Evolutionary conservation across 352 stramenopile genomes (phyloP).

Genomic region (Globisporangium uncinulatum): DNA sequence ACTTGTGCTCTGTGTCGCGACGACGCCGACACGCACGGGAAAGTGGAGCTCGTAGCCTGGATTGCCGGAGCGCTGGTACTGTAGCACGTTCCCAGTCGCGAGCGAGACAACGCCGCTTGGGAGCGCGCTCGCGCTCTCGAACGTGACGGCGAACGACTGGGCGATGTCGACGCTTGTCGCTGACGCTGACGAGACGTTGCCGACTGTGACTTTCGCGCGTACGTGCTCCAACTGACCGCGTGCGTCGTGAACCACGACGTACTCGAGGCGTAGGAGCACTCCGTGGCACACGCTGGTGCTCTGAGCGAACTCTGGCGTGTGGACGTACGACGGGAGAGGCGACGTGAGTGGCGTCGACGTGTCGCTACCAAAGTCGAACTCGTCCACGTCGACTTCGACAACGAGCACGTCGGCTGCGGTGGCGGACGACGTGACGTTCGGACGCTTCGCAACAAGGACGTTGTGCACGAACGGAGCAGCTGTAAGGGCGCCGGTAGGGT

Average conservation of each 20-base stretch:
- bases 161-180: conserved; percentile 6
- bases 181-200: conserved; percentile 8
- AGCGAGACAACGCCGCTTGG: conserved; percentile 16
- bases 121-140: conserved; percentile 19
- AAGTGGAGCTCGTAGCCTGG: conserved; percentile 30
- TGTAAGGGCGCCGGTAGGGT: conserved; percentile 8
- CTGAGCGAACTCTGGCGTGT: conserved; percentile 7
- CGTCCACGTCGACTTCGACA: conserved; percentile 14
- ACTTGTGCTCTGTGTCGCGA: conserved; percentile 8
- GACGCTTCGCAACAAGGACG: conserved; percentile 18
- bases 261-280: conserved; percentile 19
- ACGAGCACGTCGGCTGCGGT: not conserved
- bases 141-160: conserved; percentile 30
- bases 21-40: conserved; percentile 27
- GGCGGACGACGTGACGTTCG: conserved; percentile 12
- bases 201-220: conserved; percentile 17
- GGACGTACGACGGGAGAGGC: conserved; percentile 24
- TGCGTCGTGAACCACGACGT: conserved; percentile 26
- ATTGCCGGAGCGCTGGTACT: conserved; percentile 31
- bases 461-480: conserved; percentile 13
- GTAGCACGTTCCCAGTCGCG: conserved; percentile 26
- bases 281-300: conserved; percentile 15
- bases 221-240: conserved; percentile 21
- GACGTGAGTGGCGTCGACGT: not conserved
- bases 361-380: conserved; percentile 11